These are phyloP conservation scores for Tricladium varicosporioides DNA, from an alignment of 2,329 filamentous ascomycete genomes.

Conservation along the genomic window DNA sequence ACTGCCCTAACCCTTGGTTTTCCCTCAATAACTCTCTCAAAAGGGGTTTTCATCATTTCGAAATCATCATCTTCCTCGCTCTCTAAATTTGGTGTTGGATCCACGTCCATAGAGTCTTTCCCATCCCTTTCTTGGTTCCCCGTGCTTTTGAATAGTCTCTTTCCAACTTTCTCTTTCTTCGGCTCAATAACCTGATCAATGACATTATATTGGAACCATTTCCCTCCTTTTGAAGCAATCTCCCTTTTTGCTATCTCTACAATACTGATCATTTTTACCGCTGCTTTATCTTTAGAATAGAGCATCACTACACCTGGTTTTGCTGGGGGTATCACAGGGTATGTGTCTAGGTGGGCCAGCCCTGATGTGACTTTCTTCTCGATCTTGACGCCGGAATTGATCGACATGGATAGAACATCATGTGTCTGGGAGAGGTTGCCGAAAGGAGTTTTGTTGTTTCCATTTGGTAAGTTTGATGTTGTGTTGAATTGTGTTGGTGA, in stretches of 20 bases:
- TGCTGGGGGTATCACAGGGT: conserved; percentile 16
- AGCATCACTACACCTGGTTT: conserved; percentile 41
- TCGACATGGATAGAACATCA: conserved; percentile 49
- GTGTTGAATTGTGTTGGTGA: not conserved
- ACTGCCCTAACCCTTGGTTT: conserved; percentile 44
- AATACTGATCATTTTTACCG: conserved; percentile 66
- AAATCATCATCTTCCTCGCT: conserved; percentile 48
- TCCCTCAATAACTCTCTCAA: conserved; percentile 52
- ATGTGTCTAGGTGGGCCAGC: conserved; percentile 27
- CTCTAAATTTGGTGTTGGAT: conserved; percentile 25
- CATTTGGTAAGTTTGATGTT: conserved; percentile 1
- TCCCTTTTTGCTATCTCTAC: conserved; percentile 63
- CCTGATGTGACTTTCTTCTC: conserved; percentile 33
- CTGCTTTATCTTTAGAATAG: conserved; percentile 37
- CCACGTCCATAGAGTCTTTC: conserved; percentile 21
- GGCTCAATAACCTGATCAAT: conserved; percentile 26
- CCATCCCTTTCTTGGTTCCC: conserved; percentile 11
- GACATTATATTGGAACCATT: conserved; percentile 40
- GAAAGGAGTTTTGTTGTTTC: conserved; percentile 16
- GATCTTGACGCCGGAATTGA: conserved; percentile 61
- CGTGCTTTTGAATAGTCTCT: conserved; percentile 3
- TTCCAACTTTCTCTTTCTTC: conserved; percentile 38
- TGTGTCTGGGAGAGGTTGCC: conserved; percentile 28
- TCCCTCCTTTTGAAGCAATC: conserved; percentile 44
- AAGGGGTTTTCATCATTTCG: conserved; percentile 55